Conservation (phyloP, 2,329 filamentous ascomycete species). For the Pseudodiploospora longispora region DNA sequence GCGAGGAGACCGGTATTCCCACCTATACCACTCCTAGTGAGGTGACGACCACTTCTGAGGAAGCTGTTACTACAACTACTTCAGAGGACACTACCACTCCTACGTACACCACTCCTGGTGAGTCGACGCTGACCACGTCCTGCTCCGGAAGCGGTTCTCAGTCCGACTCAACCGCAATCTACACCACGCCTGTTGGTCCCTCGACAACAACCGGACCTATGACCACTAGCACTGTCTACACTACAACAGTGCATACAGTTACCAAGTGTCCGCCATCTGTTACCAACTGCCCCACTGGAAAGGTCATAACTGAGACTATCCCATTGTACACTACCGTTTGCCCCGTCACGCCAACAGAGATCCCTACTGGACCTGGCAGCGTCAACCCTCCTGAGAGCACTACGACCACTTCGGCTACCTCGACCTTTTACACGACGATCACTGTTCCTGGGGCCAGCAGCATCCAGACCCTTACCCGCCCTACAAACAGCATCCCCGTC, state of each 20-base stretch:
- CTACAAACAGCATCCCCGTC: constrained; percentile 8
- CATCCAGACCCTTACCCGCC: constrained; percentile 12
- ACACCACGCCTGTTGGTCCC: neutral
- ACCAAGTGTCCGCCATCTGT: constrained; percentile 43
- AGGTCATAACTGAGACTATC: constrained; percentile 32
- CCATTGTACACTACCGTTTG: constrained; percentile 29
- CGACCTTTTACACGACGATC: constrained; percentile 3
- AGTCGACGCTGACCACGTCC: neutral
- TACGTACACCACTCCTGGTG: constrained; percentile 2
- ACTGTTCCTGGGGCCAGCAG: constrained; percentile 5
- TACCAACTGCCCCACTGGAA: constrained; percentile 27
- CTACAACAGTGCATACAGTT: constrained; percentile 41
- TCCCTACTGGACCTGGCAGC: constrained; percentile 1
- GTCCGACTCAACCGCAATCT: constrained; percentile 11
- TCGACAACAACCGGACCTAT: constrained; percentile 5
- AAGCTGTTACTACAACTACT: neutral
- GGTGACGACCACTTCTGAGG: constrained; percentile 3
- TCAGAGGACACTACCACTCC: constrained; percentile 4
- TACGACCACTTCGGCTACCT: constrained; percentile 1
- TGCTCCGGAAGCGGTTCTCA: neutral
- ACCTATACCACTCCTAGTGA: neutral
- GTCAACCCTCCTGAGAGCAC: constrained; percentile 6
- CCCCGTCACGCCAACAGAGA: constrained; percentile 19
- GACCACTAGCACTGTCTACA: constrained; percentile 32
- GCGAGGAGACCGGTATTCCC: too few relatives aligned